A percentile compares a stretch with the other conserved stretches of the same genome.
Evolutionary conservation across 352 stramenopile species (phyloP).

Genomic region (Paralagenidium karlingii): DNA sequence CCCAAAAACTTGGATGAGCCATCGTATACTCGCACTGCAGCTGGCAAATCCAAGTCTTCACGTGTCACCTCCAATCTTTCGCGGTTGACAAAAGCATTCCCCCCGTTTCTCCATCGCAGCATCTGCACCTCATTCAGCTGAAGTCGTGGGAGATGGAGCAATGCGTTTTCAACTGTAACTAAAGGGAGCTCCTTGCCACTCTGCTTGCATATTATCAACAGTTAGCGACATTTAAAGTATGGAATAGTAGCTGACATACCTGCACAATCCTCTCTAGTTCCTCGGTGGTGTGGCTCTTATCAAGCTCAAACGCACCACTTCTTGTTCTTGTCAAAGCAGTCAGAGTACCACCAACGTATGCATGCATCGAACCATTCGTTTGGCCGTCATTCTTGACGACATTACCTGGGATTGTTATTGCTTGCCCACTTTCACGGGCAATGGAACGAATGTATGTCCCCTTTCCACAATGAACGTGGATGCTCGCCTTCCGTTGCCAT

Average conservation of each 20-base stretch:
- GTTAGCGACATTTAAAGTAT: too few species aligned
- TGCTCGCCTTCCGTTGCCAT: constrained; percentile 11
- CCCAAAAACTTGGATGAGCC: too few species aligned
- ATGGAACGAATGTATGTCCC: constrained; percentile 84
- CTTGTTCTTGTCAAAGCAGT: constrained; percentile 39
- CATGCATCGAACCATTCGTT: constrained; percentile 20
- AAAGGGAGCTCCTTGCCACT: constrained; percentile 22
- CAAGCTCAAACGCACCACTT: constrained; percentile 41
- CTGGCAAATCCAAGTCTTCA: too few species aligned
- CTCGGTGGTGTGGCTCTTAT: constrained; percentile 41
- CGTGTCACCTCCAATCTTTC: too few species aligned
- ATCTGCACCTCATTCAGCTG: too few species aligned
- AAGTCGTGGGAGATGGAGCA: constrained; percentile 46
- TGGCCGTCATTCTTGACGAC: constrained; percentile 3
- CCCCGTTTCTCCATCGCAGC: too few species aligned
- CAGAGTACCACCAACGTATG: constrained; percentile 51
- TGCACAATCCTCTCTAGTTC: too few species aligned
- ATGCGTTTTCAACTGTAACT: constrained; percentile 36
- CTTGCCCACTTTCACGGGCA: constrained; percentile 69
- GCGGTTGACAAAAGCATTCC: too few species aligned
- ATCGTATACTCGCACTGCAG: too few species aligned
- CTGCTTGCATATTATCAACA: too few species aligned
- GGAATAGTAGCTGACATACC: too few species aligned
- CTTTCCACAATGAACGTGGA: constrained; percentile 49
- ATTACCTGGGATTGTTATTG: constrained; percentile 15